phyloP scores from a whole-genome alignment of 2,329 filamentous ascomycete species.

The Penicillium thymicola region DNA sequence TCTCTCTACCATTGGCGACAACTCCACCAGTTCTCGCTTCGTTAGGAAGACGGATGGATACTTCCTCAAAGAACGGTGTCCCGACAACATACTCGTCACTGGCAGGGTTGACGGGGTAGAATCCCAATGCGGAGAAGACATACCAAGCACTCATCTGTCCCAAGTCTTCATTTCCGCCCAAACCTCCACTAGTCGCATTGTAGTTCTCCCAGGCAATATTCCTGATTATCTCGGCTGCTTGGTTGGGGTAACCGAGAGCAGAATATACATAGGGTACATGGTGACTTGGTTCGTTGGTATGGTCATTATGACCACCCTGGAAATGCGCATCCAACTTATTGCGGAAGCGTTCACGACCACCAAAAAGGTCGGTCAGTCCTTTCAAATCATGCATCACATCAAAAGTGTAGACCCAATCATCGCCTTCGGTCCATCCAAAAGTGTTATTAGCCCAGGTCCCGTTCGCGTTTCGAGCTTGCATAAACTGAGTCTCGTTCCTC shows the following conservation, averaged over 20 bases:
- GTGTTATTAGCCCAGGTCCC: slow-evolving; percentile 45
- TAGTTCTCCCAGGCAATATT: slow-evolving; percentile 43
- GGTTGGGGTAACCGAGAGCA: slow-evolving; percentile 39
- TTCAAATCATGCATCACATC: slow-evolving; percentile 48
- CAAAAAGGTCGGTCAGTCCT: slow-evolving; percentile 44
- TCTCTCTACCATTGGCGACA: slow-evolving; percentile 12
- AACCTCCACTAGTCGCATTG: slow-evolving; percentile 46
- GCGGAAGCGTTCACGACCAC: slow-evolving; percentile 38
- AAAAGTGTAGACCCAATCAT: slow-evolving; percentile 52
- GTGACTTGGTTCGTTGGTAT: slow-evolving; percentile 50
- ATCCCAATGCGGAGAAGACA: slow-evolving; percentile 47
- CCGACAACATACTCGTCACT: slow-evolving; percentile 47
- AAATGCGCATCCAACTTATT: slow-evolving; percentile 47
- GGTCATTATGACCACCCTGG: slow-evolving; percentile 46
- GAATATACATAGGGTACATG: slow-evolving; percentile 50
- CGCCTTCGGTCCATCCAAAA: slow-evolving; percentile 51
- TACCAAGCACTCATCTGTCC: slow-evolving; percentile 54
- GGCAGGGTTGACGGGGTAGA: slow-evolving; percentile 49
- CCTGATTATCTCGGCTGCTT: slow-evolving; percentile 41
- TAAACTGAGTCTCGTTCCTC: slow-evolving; percentile 46
- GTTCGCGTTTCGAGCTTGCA: slow-evolving; percentile 49
- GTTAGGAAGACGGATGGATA: slow-evolving; percentile 39
- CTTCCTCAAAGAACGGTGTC: slow-evolving; percentile 47
- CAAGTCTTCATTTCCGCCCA: slow-evolving; percentile 50
- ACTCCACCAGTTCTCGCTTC: slow-evolving; percentile 31